Percentiles rank a stretch among this genome's conserved stretches.
These are phyloP conservation scores for Cyclotella distinguenda DNA, from an alignment of 108 stramenopile genomes.

Conservation along the genomic window DNA sequence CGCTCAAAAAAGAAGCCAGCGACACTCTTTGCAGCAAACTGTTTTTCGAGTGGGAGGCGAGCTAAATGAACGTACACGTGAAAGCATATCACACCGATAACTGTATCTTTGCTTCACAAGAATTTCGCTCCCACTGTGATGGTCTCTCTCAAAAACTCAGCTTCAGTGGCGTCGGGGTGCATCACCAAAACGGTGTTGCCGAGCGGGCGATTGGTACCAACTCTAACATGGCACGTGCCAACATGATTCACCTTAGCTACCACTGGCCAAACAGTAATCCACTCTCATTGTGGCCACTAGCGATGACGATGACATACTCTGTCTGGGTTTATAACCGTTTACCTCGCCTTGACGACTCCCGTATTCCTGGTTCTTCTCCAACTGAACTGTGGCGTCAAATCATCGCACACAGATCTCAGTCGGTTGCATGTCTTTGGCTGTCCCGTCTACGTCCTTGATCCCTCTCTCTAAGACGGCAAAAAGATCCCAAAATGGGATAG, in stretches of 20 bases:
- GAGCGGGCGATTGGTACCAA: constrained; percentile 49
- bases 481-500: too few relatives aligned
- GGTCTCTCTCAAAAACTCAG: constrained; percentile 11
- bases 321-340: constrained; percentile 37
- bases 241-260: constrained; percentile 43
- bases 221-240: constrained; percentile 30
- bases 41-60: constrained; percentile 21
- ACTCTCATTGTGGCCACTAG: constrained; percentile 47
- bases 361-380: too few relatives aligned
- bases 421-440: too few relatives aligned
- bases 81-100: constrained; percentile 42
- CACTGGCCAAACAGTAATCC: constrained; percentile 42
- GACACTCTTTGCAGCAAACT: constrained; percentile 48
- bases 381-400: too few relatives aligned
- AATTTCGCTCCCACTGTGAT: constrained; percentile 1
- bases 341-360: too few relatives aligned
- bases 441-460: too few relatives aligned
- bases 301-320: constrained; percentile 50
- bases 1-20: constrained; percentile 26
- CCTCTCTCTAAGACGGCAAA: too few relatives aligned
- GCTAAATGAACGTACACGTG: constrained; percentile 14
- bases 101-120: constrained; percentile 28
- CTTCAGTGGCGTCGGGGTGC: constrained; percentile 52
- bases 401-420: too few relatives aligned
- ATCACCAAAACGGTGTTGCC: constrained; percentile 63